Conservation (phyloP, 2,329 filamentous ascomycete species). For the Pezicula radicicola region DNA sequence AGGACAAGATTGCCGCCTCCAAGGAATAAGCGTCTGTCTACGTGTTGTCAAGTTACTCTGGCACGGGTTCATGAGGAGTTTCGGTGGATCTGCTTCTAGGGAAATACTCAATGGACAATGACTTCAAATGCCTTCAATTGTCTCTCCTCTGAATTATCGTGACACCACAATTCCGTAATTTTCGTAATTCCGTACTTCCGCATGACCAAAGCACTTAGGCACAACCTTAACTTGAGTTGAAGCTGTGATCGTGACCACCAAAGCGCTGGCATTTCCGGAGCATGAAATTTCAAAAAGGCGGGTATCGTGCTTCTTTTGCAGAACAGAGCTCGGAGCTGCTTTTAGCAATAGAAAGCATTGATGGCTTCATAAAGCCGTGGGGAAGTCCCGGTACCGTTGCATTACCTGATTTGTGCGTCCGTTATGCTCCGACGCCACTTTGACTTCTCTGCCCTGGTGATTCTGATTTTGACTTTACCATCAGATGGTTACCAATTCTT, state of each 20-base stretch:
- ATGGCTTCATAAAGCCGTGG: no score
- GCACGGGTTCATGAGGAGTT: conserved; percentile 15
- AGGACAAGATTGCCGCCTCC: conserved; percentile 88
- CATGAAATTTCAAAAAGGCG: no score
- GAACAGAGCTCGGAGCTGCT: no score
- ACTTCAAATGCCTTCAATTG: neutral
- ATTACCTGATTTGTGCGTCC: neutral
- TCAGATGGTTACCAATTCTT: no score
- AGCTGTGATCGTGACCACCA: neutral
- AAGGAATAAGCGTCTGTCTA: conserved; percentile 36
- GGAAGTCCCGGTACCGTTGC: neutral
- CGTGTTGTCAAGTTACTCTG: conserved; percentile 7
- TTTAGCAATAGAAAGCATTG: no score
- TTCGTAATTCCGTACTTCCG: neutral
- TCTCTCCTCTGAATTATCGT: neutral
- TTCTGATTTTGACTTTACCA: no score
- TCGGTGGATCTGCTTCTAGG: conserved; percentile 1
- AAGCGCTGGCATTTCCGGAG: no score
- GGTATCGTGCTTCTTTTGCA: no score
- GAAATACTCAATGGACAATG: neutral
- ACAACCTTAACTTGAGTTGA: neutral
- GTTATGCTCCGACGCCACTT: no score
- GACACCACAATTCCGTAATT: neutral
- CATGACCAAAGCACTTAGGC: conserved; percentile 2
- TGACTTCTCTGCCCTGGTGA: no score